phyloP scores from a whole-genome alignment of 495 filamentous ascomycete genomes.

The Cladorrhinum samala region DNA sequence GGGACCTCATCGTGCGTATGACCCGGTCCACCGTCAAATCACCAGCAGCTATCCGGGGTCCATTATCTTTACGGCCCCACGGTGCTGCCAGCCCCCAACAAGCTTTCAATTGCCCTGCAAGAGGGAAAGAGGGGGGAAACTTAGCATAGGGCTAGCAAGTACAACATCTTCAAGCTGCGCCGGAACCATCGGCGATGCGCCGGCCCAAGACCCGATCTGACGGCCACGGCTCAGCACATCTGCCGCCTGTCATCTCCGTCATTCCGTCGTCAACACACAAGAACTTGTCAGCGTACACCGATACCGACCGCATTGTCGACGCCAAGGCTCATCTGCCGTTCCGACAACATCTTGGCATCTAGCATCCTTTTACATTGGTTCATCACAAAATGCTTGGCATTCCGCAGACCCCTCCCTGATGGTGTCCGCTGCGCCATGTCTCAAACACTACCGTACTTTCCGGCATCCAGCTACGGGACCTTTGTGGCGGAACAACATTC shows the following conservation, averaged over 20 bases:
- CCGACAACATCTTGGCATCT: conserved; percentile 6
- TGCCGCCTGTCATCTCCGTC: neutral
- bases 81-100: neutral
- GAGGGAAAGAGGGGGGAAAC: too few species aligned
- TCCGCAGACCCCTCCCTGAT: conserved; percentile 8
- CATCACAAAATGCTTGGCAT: conserved; percentile 24
- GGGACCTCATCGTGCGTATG: neutral
- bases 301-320: neutral
- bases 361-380: conserved; percentile 17
- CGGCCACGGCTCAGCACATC: too few species aligned
- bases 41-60: neutral
- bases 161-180: too few species aligned
- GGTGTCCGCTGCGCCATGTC: conserved; percentile 14
- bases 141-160: too few species aligned
- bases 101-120: neutral
- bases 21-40: neutral
- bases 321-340: conserved; percentile 15
- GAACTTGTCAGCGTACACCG: neutral
- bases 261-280: neutral
- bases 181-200: neutral
- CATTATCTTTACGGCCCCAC: neutral
- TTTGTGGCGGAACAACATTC: too few species aligned
- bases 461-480: too few species aligned
- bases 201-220: too few species aligned
- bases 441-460: conserved; percentile 9